Evolutionary conservation across 2,329 filamentous ascomycete genomes (phyloP).

Genomic region (Passalora sequoiae): DNA sequence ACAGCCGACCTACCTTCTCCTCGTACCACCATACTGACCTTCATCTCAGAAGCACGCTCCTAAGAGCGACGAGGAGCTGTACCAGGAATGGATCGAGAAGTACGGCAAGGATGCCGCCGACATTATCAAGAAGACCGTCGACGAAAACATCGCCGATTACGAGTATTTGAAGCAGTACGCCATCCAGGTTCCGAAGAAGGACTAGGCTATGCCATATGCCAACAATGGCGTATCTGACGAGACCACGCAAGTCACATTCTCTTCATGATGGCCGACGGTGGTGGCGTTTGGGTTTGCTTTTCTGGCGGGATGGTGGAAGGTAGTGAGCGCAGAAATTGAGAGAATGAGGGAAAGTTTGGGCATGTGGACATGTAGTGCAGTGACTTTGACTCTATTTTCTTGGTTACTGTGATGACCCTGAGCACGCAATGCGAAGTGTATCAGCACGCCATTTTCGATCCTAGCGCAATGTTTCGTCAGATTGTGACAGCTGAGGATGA

Average conservation of each 20-base stretch:
- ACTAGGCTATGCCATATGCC: neutral
- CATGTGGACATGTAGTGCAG: neutral
- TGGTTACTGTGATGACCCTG: too few species aligned
- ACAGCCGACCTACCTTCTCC: constrained; percentile 2
- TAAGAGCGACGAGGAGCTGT: constrained; percentile 61
- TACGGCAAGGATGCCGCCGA: constrained; percentile 67
- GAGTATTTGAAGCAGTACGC: constrained; percentile 78
- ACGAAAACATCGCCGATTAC: constrained; percentile 68
- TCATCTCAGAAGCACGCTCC: constrained; percentile 53
- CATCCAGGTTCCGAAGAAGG: constrained; percentile 43
- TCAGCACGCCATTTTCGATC: constrained; percentile 4
- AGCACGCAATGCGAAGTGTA: constrained; percentile 3
- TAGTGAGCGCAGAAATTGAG: neutral
- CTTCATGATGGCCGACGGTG: neutral
- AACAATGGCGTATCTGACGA: neutral
- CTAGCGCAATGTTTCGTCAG: too few species aligned
- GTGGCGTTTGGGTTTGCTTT: neutral
- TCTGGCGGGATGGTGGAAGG: neutral
- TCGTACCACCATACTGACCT: constrained; percentile 6
- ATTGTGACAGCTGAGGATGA: too few species aligned
- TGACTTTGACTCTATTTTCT: neutral
- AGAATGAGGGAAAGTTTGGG: neutral
- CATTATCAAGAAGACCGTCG: constrained; percentile 64
- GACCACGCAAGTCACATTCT: neutral
- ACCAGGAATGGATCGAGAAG: constrained; percentile 67